Percentiles rank a stretch among this genome's conserved stretches.
Conservation (phyloP, 192 early-diverging fungal genomes). For the Piromyces sp. region DNA sequence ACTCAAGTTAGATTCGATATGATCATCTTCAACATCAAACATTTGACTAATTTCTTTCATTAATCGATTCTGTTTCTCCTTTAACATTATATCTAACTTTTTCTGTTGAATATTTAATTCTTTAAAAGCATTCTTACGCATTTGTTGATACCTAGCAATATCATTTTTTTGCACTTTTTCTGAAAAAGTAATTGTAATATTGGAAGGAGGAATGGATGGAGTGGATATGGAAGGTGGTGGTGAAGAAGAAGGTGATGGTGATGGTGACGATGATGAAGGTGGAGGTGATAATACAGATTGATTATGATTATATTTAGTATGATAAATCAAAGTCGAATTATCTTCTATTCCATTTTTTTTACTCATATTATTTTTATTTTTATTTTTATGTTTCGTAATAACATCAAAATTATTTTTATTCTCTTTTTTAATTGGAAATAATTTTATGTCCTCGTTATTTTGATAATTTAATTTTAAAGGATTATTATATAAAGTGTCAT, state of each 20-base stretch:
- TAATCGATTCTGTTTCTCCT: neutral
- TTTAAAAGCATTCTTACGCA: neutral
- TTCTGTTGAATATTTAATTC: neutral
- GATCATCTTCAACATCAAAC: neutral
- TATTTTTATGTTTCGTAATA: too few relatives aligned
- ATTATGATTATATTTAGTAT: neutral
- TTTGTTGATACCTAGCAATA: neutral
- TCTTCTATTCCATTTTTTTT: too few relatives aligned
- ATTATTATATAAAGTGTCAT: too few relatives aligned
- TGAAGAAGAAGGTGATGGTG: neutral
- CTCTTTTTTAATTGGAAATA: too few relatives aligned
- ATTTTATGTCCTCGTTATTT: too few relatives aligned
- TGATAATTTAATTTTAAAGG: too few relatives aligned
- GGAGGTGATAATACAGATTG: neutral
- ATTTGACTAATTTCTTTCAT: neutral
- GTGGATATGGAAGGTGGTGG: neutral
- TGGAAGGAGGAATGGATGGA: neutral
- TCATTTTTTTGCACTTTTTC: neutral
- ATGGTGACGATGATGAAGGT: neutral
- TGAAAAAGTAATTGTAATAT: neutral
- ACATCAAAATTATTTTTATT: too few relatives aligned
- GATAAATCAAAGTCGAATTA: too few relatives aligned
- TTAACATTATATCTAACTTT: neutral
- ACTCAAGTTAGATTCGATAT: neutral
- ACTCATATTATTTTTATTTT: too few relatives aligned